These are phyloP conservation scores for Chrysopogon serrulatus DNA, from an alignment of 176 grass and related monocot species.

Conservation along the genomic window DNA sequence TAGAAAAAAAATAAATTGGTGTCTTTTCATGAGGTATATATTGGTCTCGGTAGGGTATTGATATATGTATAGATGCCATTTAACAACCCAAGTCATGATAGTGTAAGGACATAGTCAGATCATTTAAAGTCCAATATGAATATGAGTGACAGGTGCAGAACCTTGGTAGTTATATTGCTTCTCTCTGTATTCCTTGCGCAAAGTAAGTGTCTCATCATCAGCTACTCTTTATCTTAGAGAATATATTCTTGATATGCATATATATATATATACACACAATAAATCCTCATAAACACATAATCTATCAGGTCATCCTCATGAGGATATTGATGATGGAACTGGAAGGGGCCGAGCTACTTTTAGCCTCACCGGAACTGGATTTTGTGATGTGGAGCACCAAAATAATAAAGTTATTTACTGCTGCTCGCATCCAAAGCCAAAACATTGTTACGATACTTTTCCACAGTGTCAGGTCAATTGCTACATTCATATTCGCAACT, in stretches of 20 bases:
- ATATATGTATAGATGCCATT: not conserved
- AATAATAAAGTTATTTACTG: not conserved
- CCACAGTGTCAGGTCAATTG: not conserved
- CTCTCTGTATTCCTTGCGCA: too few relatives aligned
- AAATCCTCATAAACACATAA: not conserved
- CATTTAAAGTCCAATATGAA: not conserved
- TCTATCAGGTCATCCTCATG: not conserved
- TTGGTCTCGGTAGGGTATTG: not conserved
- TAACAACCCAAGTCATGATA: not conserved
- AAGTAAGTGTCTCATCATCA: too few relatives aligned
- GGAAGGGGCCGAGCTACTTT: not conserved
- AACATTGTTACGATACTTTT: not conserved
- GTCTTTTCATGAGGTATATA: not conserved
- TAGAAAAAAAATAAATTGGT: not conserved
- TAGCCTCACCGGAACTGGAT: not conserved
- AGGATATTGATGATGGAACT: not conserved
- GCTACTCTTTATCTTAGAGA: too few relatives aligned
- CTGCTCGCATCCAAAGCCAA: not conserved
- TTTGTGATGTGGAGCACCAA: too few relatives aligned
- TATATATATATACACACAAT: too few relatives aligned
- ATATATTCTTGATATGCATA: too few relatives aligned
- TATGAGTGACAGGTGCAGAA: not conserved
- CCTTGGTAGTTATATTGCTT: too few relatives aligned
- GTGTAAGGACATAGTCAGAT: too few relatives aligned
- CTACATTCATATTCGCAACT: not conserved